phyloP scores from a whole-genome alignment of 768 basidiomycete genomes.

The Daedaleopsis sinensis region DNA sequence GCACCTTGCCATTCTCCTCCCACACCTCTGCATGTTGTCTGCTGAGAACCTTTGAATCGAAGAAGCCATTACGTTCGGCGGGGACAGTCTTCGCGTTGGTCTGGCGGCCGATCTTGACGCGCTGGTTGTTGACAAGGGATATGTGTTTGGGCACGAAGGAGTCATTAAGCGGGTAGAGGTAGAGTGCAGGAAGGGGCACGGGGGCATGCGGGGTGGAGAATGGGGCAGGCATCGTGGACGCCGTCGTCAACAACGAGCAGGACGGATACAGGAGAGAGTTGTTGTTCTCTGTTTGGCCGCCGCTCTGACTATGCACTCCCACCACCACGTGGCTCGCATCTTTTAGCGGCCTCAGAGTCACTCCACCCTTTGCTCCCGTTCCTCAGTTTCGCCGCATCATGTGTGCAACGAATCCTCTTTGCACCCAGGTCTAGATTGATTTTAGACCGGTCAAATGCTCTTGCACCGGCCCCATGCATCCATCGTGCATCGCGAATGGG shows the following conservation, averaged over 20 bases:
- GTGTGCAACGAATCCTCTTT: constrained; percentile 1
- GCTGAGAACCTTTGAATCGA: constrained; percentile 94
- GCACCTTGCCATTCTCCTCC: constrained; percentile 88
- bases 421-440: constrained; percentile 2
- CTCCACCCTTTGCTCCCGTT: not conserved
- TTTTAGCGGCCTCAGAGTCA: not conserved
- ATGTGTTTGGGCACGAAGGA: constrained; percentile 96
- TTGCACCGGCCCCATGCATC: not conserved
- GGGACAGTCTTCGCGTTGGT: constrained; percentile 96
- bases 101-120: constrained; percentile 91
- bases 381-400: constrained; percentile 10
- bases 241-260: constrained; percentile 29
- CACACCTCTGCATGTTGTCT: constrained; percentile 98
- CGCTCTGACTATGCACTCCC: constrained; percentile 16
- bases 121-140: constrained; percentile 64
- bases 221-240: constrained; percentile 34
- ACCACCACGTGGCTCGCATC: constrained; percentile 14
- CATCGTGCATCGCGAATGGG: not conserved
- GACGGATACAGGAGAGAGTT: constrained; percentile 19
- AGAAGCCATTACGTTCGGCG: constrained; percentile 91
- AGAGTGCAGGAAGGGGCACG: constrained; percentile 37
- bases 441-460: constrained; percentile 1
- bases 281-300: constrained; percentile 22
- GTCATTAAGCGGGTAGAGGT: constrained; percentile 89
- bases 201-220: constrained; percentile 27